Base-by-base conservation (phyloP, 768 basidiomycete species). In the Lactarius sp. region DNA sequence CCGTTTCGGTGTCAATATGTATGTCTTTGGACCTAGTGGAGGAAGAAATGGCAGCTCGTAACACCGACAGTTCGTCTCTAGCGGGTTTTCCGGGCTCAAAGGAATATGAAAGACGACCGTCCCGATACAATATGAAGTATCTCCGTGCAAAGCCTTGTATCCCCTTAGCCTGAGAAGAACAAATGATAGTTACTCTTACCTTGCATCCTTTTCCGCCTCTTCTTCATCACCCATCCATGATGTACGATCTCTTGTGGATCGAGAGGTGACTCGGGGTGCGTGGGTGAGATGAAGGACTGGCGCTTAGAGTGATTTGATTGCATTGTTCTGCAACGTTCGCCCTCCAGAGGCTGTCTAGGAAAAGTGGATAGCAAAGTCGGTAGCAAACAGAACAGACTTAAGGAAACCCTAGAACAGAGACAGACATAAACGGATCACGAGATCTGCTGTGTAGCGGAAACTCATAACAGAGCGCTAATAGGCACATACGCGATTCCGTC, bases 141-240 rank as follows among this genome's bases (percentile, higher is more conserved):
- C 90, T 85, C 56, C 89, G 86, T 18, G 91, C 92, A 75, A 90
- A 93, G 10, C 92, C 92, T 92, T 71, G 49, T 34, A 56, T 5
- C 31, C 1, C 14, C 31, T 53, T 8, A 64, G 41, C 57, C 31
- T 36, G 18, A 47, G 9, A n/a, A 16, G 27, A 46, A 49, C 22
- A 41, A 57, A 49, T 31, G n/a, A 31, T 36, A n/a, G 39, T 42
- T 37, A 34, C 20, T n/a, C 54, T 50, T 68, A 86, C 91, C 91
- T 78, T 93, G 92, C 87, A 92, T 86, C 77, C 84, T 90, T 80
- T 90, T 92, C 67, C 91, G 78, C 68, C 91, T 79, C 76, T 94
- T 94, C 78, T 93, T 93, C 65, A 93, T 78, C 6, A 92, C 75
- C 90, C 90, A 93, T 76, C 91, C 91, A 69, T 89, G 80, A 56